A percentile compares a stretch with the other conserved stretches of the same genome.
These are phyloP conservation scores for Setaria viridis DNA, from an alignment of 202 grass and related monocot species.

Conservation along the genomic window DNA sequence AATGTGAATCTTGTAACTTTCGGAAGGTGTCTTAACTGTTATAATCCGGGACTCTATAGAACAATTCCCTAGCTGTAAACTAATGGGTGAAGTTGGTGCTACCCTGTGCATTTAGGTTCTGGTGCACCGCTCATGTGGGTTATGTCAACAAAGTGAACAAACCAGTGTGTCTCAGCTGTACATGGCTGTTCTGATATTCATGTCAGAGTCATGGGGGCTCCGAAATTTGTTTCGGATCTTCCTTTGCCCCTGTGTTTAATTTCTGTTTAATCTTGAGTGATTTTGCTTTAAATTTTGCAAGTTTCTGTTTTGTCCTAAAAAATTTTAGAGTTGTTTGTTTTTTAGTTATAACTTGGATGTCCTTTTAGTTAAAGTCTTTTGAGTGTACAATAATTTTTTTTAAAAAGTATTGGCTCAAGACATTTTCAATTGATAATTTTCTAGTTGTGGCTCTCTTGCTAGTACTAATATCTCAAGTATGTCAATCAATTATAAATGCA, in stretches of 20 bases:
- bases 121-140: neutral
- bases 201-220: neutral
- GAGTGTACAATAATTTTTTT: neutral
- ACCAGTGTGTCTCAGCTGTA: neutral
- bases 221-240: neutral
- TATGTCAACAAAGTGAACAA: neutral
- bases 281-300: neutral
- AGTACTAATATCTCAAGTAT: no score
- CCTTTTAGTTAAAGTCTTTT: neutral
- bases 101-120: slow-evolving; percentile 30
- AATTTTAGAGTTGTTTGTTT: neutral
- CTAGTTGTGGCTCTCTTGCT: neutral
- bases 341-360: neutral
- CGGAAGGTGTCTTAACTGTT: slow-evolving; percentile 11
- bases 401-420: neutral
- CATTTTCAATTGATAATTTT: neutral
- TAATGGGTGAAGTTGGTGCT: slow-evolving; percentile 14
- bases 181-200: neutral
- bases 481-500: no score
- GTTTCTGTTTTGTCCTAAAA: neutral
- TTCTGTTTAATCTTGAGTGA: neutral
- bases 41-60: slow-evolving; percentile 27
- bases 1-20: slow-evolving; percentile 38
- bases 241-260: neutral
- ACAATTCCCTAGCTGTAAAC: slow-evolving; percentile 29